Percentiles rank a stretch among this genome's conserved stretches.
phyloP scores from a whole-genome alignment of 1,284 basidiomycete genomes.

The Fomes fomentarius region DNA sequence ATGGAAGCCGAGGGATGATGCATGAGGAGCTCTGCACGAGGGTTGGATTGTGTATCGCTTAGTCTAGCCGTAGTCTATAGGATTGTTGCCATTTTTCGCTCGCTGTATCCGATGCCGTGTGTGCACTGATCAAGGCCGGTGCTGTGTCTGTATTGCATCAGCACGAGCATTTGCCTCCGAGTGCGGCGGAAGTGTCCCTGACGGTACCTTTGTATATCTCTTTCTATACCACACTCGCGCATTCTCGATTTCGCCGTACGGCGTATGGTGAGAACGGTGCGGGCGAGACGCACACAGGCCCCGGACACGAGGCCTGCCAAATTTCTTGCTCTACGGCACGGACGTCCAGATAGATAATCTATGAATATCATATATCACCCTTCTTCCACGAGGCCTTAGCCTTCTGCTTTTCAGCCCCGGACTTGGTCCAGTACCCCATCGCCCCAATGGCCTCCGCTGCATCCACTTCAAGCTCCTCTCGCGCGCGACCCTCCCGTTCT shows the following conservation, averaged over 20 bases:
- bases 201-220: constrained; percentile 6
- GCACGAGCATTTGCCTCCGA: not conserved
- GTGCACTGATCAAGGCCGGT: not conserved
- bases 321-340: constrained; percentile 3
- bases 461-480: constrained; percentile 1
- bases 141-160: too few relatives aligned
- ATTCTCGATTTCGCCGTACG: constrained; percentile 10
- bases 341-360: too few relatives aligned
- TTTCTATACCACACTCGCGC: not conserved
- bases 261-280: constrained; percentile 12
- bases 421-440: not conserved
- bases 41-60: constrained; percentile 6
- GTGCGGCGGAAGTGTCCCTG: not conserved
- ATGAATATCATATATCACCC: not conserved
- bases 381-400: constrained; percentile 12
- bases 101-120: constrained; percentile 8
- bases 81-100: constrained; percentile 7
- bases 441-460: constrained; percentile 3
- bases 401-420: constrained; percentile 10
- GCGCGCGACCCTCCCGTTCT: not conserved
- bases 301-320: constrained; percentile 20
- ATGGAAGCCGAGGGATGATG: constrained; percentile 43
- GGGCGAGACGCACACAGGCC: constrained; percentile 15
- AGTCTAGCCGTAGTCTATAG: not conserved
- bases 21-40: not conserved